Evolutionary conservation across 176 grass and related monocot species (phyloP).

Genomic region (Oryza officinalis): DNA sequence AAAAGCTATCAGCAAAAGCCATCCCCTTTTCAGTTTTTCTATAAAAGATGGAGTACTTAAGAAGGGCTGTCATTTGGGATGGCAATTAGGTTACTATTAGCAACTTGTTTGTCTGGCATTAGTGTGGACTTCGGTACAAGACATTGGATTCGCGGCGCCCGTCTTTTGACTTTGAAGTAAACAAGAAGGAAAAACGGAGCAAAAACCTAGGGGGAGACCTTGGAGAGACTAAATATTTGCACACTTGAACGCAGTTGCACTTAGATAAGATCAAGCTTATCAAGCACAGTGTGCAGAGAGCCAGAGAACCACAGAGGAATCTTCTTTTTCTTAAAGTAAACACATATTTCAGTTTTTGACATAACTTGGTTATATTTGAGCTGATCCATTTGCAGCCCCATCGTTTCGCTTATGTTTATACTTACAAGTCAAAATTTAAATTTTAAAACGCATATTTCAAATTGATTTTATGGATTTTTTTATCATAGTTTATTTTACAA

Average conservation of each 20-base stretch:
- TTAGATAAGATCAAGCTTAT: conserved; percentile 8
- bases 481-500: too few species aligned
- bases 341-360: not conserved
- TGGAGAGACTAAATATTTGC: conserved; percentile 37
- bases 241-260: conserved; percentile 31
- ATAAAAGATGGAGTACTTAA: not conserved
- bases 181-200: conserved; percentile 30
- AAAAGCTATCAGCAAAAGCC: not conserved
- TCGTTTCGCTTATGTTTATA: too few species aligned
- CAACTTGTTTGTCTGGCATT: conserved; percentile 22
- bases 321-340: not conserved
- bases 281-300: not conserved
- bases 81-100: not conserved
- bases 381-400: not conserved
- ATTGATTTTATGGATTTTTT: too few species aligned
- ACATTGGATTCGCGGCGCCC: conserved; percentile 61
- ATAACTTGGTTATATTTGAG: not conserved
- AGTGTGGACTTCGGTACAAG: conserved; percentile 45
- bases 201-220: conserved; percentile 43
- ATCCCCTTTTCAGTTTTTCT: conserved; percentile 24
- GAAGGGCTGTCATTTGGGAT: not conserved
- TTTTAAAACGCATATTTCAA: too few species aligned
- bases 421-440: too few species aligned
- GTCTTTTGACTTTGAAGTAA: conserved; percentile 59
- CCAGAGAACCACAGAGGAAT: not conserved